Percentiles rank a stretch among this genome's conserved stretches.
Evolutionary conservation across 768 basidiomycete species (phyloP).

Genomic region (Hericium erinaceus): DNA sequence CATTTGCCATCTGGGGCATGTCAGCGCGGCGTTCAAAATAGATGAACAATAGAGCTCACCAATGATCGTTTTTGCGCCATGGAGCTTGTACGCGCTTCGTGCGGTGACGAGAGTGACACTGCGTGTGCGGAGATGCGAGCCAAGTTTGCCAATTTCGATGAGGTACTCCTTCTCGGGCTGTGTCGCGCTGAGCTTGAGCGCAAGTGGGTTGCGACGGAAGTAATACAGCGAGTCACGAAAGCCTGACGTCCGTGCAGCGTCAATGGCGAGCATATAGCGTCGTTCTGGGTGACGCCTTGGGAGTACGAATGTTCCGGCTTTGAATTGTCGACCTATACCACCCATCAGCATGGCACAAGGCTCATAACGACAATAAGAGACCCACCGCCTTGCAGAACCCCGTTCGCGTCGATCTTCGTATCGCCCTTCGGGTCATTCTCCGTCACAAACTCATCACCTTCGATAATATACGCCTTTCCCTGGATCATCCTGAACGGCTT

Average conservation of each 20-base stretch:
- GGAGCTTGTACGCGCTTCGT: slow-evolving; percentile 87
- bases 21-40: background rate
- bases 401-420: slow-evolving; percentile 81
- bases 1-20: slow-evolving; percentile 67
- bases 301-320: slow-evolving; percentile 81
- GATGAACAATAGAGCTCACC: slow-evolving; percentile 38
- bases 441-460: slow-evolving; percentile 84
- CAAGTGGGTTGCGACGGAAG: slow-evolving; percentile 84
- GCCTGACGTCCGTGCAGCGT: slow-evolving; percentile 92
- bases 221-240: slow-evolving; percentile 98
- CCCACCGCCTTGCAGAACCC: slow-evolving; percentile 78
- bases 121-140: slow-evolving; percentile 79
- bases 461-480: slow-evolving; percentile 67
- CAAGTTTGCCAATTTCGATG: slow-evolving; percentile 81
- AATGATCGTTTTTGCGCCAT: slow-evolving; percentile 84
- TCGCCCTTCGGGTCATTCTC: slow-evolving; percentile 82
- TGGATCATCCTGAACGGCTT: slow-evolving; percentile 70
- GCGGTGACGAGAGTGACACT: slow-evolving; percentile 92
- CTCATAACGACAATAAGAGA: slow-evolving; percentile 3
- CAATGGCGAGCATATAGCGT: slow-evolving; percentile 93
- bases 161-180: slow-evolving; percentile 89
- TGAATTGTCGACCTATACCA: slow-evolving; percentile 70
- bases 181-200: slow-evolving; percentile 85
- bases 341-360: background rate
- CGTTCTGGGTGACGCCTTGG: slow-evolving; percentile 77